A percentile compares a stretch with the other conserved stretches of the same genome.
Evolutionary conservation across 805 yeast species (phyloP).

Genomic region (Ascoidea tarda): DNA sequence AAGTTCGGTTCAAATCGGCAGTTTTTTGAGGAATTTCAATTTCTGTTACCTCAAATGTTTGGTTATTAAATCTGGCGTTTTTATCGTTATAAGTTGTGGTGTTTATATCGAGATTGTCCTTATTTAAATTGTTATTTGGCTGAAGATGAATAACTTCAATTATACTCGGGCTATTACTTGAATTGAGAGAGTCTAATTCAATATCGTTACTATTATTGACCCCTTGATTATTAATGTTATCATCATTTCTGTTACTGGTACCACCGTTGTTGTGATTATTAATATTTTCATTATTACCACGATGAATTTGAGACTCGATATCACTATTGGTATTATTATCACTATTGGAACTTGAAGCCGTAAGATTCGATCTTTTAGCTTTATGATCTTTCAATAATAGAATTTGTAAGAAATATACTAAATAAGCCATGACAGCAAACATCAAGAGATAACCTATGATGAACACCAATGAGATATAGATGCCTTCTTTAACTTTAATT

Average conservation of each 20-base stretch:
- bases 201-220: background rate
- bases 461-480: slow-evolving; percentile 63
- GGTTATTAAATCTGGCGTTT: no score
- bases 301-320: background rate
- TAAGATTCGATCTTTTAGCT: slow-evolving; percentile 12
- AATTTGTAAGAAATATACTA: slow-evolving; percentile 27
- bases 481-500: slow-evolving; percentile 52
- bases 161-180: no score
- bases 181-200: background rate
- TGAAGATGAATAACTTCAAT: background rate
- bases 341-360: background rate
- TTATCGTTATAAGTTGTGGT: no score
- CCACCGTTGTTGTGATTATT: background rate
- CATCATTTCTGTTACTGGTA: background rate
- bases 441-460: slow-evolving; percentile 47
- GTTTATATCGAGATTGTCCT: background rate
- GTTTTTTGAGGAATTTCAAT: no score
- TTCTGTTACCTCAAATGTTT: no score
- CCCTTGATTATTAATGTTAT: no score
- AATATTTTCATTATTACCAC: no score
- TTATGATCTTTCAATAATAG: slow-evolving; percentile 7
- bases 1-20: no score
- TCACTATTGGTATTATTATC: background rate
- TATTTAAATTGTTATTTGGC: no score
- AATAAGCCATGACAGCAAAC: slow-evolving; percentile 32